Evolutionary conservation across 2,329 filamentous ascomycete species (phyloP), one percentile per base, ranked within the genome.

Genomic region (Penicillium palitans): DNA sequence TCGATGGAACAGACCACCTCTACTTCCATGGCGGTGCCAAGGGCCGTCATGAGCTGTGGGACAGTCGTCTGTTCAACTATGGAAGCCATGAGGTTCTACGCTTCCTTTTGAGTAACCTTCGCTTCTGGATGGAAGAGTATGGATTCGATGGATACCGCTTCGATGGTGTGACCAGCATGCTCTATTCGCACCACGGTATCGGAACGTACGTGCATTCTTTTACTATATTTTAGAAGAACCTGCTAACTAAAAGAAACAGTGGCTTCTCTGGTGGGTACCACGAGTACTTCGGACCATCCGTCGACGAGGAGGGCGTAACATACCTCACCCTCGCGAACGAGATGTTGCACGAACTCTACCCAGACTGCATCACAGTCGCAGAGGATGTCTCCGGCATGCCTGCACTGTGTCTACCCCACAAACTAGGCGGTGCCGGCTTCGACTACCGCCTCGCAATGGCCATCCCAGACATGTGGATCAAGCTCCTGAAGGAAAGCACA

Each of bases 61-160:
- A 98, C 73, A 96, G 91, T 76, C 86, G 95, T 60, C 80, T 99
- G 56, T 99, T 99, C 83, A 99, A 99, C 80, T 99, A 98, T 72
- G 93, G 93, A 31, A 86, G 86, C 69, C 92, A 98, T 70, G 95
- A 99, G 74, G 95, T 99, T 24, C 76, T 98, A 73, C 86, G 95
- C n/a, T 99, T 99, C 78, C 80, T 99, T 46, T 81, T 99, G 27
- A 97, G 93, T 75, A 99, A 99, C 73, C 79, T 99, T 58, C 86
- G 93, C 25, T 99, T 96, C 80, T 99, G 95, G 93, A 98, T 99
- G 93, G 93, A 98, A 57, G 93, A 97, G 77, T 99, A 97, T 71
- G 81, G 87, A 41, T 98, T 99, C 72, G 95, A 99, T 72, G 95
- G 95, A 25, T 99, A 98, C 83, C 87, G 95, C 42, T 99, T 99